phyloP scores from a whole-genome alignment of 2,329 filamentous ascomycete species.

The Shiraia sp. region DNA sequence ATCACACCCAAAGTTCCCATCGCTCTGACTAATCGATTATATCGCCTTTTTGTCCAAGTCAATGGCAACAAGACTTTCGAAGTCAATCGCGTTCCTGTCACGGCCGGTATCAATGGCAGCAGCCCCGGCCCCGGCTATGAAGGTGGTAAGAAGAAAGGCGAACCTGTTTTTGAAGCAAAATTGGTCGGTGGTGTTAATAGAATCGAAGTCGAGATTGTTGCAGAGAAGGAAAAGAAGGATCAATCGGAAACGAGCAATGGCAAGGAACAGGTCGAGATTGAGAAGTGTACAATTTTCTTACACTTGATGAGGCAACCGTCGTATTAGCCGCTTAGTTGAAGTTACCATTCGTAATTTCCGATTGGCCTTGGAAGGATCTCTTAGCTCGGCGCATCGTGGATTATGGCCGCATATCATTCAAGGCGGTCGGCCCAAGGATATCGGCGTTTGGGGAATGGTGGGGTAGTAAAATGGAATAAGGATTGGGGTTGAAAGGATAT shows the following conservation, averaged over 20 bases:
- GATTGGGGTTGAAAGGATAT: no score
- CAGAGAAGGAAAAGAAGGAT: slow-evolving; percentile 61
- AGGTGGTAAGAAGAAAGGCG: slow-evolving; percentile 50
- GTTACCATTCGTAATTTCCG: no score
- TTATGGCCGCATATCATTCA: no score
- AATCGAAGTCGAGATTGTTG: slow-evolving; percentile 77
- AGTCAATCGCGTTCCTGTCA: slow-evolving; percentile 58
- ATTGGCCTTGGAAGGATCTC: no score
- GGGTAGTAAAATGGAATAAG: no score
- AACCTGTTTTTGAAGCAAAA: slow-evolving; percentile 76
- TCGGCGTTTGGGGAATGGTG: no score
- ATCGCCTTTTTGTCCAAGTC: slow-evolving; percentile 74
- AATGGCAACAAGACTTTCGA: slow-evolving; percentile 68
- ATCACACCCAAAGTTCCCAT: slow-evolving; percentile 69
- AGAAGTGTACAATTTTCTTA: slow-evolving; percentile 76
- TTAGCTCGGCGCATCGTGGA: no score
- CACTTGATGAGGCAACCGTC: slow-evolving; percentile 60
- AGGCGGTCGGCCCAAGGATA: no score
- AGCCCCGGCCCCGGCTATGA: slow-evolving; percentile 27
- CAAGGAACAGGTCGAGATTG: slow-evolving; percentile 68
- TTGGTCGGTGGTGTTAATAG: slow-evolving; percentile 75
- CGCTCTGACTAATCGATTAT: slow-evolving; percentile 68
- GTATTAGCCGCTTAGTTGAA: slow-evolving; percentile 19
- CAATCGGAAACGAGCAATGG: slow-evolving; percentile 25
- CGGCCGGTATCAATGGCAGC: slow-evolving; percentile 37